Conservation (phyloP, 306 rosid species). For the Fragaria nilgerrensis region DNA sequence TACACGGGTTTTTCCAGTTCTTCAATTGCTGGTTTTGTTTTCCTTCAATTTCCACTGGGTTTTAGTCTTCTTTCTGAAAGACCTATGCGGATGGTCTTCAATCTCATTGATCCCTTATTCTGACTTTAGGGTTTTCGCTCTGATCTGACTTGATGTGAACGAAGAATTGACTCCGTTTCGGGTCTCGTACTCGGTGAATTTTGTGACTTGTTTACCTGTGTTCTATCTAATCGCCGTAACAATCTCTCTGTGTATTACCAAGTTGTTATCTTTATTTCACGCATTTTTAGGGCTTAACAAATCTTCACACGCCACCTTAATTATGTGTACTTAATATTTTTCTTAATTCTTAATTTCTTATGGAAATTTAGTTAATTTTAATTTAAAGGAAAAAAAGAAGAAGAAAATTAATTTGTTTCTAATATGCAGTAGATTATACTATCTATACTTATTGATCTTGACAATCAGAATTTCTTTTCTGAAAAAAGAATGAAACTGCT, state of each 20-base stretch:
- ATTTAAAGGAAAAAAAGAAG: not conserved
- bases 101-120: not conserved
- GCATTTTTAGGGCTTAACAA: slow-evolving; percentile 6
- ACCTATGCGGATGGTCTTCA: slow-evolving; percentile 2
- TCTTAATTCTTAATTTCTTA: not conserved
- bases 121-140: slow-evolving; percentile 22
- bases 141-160: slow-evolving; percentile 1
- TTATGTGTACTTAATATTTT: not conserved
- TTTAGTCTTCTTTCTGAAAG: slow-evolving; percentile 1
- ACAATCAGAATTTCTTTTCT: not conserved
- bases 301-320: not conserved
- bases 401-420: not conserved
- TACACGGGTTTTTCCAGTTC: not conserved
- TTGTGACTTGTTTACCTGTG: not conserved
- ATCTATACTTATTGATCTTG: not conserved
- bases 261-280: not conserved
- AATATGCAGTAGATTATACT: too few species aligned
- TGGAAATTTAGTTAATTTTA: not conserved
- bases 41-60: not conserved
- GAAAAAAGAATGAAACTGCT: not conserved
- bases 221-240: not conserved
- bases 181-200: not conserved
- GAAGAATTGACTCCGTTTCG: not conserved
- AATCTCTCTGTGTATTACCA: not conserved
- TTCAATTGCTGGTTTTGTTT: slow-evolving; percentile 3